Evolutionary conservation across 2,329 filamentous ascomycete genomes (phyloP).

Genomic region (Alternaria novae-zelandiae): DNA sequence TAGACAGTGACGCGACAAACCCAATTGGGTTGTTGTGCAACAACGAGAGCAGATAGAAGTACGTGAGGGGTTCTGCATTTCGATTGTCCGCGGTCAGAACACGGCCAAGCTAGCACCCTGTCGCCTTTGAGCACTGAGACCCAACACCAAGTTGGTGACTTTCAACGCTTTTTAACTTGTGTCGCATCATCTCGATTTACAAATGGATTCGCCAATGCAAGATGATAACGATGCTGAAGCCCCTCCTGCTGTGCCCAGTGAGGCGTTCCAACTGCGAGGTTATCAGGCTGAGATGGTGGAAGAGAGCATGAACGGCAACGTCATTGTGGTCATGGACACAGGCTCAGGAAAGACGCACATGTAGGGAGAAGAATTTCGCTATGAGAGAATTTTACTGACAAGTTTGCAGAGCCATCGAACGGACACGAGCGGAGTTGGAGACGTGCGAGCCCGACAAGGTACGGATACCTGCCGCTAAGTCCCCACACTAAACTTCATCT

Average conservation of each 20-base stretch:
- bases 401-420: conserved; percentile 48
- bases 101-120: background rate
- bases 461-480: conserved; percentile 4
- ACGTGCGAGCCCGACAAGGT: conserved; percentile 46
- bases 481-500: conserved; percentile 1
- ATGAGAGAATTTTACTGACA: conserved; percentile 11
- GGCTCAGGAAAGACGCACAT: conserved; percentile 58
- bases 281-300: conserved; percentile 60
- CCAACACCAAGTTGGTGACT: background rate
- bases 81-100: background rate
- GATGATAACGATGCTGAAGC: conserved; percentile 5
- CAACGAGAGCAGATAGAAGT: background rate
- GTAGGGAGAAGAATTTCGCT: conserved; percentile 12
- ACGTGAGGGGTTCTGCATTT: background rate
- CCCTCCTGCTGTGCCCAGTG: conserved; percentile 6
- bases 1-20: background rate
- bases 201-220: conserved; percentile 5
- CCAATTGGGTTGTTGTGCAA: background rate
- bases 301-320: conserved; percentile 52
- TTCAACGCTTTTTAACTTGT: background rate
- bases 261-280: conserved; percentile 45
- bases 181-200: background rate
- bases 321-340: conserved; percentile 59
- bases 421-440: conserved; percentile 54
- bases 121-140: background rate